Evolutionary conservation across 495 filamentous ascomycete species (phyloP), one percentile per base, ranked within the genome.

Genomic region (Hypoxylon lienhwacheense): DNA sequence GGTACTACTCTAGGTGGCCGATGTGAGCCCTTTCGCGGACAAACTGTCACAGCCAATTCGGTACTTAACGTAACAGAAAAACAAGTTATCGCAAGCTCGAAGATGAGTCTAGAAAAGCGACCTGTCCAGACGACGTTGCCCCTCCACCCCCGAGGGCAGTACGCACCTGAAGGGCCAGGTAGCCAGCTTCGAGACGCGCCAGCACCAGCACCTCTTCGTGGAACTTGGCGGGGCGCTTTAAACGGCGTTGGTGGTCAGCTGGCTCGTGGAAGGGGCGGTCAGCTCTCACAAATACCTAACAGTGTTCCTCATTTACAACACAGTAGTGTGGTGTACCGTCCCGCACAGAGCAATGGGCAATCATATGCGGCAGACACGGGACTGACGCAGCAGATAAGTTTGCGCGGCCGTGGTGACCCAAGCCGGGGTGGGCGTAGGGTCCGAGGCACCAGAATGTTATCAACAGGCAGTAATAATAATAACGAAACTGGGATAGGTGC

Each of bases 1-100:
- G 95, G 92, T 42, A 96, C 90, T 0, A 90, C 86, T 0, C 78
- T 99, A 8, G 85, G 87, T 49, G 89, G 88, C 17, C 84, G 95
- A 17, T 97, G 95, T 69, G 88, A 90, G n/a, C 88, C 88, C 4
- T 97, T 97, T 84, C 84, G 95, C 28, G 95, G 95, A 29, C 91
- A 93, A 66, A 97, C 95, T 0, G 90, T 99, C 7, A 82, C 88
- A 1, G 77, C 84, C 12, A 82, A 84, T 7, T 85, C 88, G 0
- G 89, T 96, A 15, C 84, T 99, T 11, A 99, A 99, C 67, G 67
- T 97, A 28, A 85, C 86, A 5, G 77, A 91, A 57, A 81, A 80
- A 47, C 95, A 97, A 71, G 77, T 96, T 32, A 76, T 95, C 39
- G 83, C 87, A 32, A 82, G 73, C 37, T 88, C 89, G 10, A 83